Conservation (phyloP, 2,329 filamentous ascomycete genomes). For the Tolypocladium paradoxum region DNA sequence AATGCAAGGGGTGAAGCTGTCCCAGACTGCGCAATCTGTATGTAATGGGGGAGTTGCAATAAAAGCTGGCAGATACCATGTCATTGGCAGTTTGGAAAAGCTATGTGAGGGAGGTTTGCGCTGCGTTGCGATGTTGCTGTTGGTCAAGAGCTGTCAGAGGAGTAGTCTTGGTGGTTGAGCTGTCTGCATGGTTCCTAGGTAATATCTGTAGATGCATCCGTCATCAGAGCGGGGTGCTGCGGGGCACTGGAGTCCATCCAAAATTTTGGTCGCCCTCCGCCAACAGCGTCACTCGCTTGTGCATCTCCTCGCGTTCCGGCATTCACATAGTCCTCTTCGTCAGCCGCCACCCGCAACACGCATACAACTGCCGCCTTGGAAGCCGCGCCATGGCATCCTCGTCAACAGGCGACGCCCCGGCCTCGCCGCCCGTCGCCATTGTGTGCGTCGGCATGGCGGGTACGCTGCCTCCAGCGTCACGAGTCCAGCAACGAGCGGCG, state of each 20-base stretch:
- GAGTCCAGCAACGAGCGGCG: neutral
- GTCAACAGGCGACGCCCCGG: constrained; percentile 13
- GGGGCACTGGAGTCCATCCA: neutral
- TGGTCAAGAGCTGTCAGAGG: neutral
- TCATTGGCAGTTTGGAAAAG: neutral
- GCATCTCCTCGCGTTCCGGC: neutral
- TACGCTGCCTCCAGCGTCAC: constrained; percentile 18
- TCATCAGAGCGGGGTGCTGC: neutral
- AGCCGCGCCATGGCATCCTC: constrained; percentile 21
- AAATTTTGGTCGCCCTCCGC: neutral
- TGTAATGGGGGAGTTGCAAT: neutral
- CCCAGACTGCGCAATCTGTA: neutral
- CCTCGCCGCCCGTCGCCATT: constrained; percentile 38
- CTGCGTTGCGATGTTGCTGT: neutral
- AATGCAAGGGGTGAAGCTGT: neutral
- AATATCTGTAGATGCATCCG: neutral
- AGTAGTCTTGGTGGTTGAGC: neutral
- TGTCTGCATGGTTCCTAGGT: too few relatives aligned
- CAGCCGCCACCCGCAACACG: neutral
- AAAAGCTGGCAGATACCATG: neutral
- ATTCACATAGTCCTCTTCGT: neutral
- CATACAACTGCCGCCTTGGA: neutral
- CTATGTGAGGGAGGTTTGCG: neutral
- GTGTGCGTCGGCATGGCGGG: constrained; percentile 97
- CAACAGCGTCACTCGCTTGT: neutral